Evolutionary conservation across 805 yeast genomes (phyloP), one percentile per base, ranked within the genome.

Genomic region (Starmerella davenportii): DNA sequence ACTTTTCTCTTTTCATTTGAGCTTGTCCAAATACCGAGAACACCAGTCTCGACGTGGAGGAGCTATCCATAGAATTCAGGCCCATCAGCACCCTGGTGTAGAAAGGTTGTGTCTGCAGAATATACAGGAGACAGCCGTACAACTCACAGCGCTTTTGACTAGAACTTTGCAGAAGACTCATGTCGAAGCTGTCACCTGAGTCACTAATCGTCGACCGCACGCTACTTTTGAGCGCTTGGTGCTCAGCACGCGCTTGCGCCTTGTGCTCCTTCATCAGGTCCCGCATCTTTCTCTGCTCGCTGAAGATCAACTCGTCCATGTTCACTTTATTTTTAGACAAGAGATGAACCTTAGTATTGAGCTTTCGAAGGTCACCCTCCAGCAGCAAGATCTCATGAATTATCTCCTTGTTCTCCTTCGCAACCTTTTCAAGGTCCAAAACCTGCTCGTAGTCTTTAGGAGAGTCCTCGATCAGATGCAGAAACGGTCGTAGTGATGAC

Each of bases 71-170:
- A 4, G 50, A 41, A n/a, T 30, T 32, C 23, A 19, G 31, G 44
- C 49, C 43, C 30, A 61, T 55, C 39, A 72, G 69, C 27, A 81
- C 55, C 2, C 74, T 64, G 52, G 85, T 65, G 51, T 87, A 87
- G 1, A 57, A 54, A 0, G 93, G 79, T 50, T 80, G 81, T 0
- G 93, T 79, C 54, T 90, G 96, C 33, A 90, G 56, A 20, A 87
- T 59, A 51, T 77, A 90, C 48, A 90, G 75, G 37, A 87, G 52
- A 18, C 79, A 77, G 49, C 77, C 94, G 56, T 78, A 79, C 1
- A 72, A 56, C 43, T 76, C 84, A 37, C 74, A 62, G 42, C 80
- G 64, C 24, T 58, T 52, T 21, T 66, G 51, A 4, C 64, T 52
- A 3, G 60, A 37, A 47, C 61, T 61, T 42, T 56, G 59, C 23